phyloP scores from a whole-genome alignment of 345 rosid species.

The Pugionium cornutum region DNA sequence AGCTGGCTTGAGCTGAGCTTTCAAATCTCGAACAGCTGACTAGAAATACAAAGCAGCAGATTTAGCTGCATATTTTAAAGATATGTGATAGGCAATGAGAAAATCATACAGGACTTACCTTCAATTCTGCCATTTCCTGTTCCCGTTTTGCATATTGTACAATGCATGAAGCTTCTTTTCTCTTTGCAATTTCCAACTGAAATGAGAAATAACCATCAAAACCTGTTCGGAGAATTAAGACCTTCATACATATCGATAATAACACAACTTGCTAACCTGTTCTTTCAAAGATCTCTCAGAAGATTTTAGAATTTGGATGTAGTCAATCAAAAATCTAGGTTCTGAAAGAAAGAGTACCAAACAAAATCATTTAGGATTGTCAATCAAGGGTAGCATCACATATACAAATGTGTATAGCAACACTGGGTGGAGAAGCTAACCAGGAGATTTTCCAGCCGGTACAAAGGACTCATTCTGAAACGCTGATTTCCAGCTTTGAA shows the following conservation, averaged over 20 bases:
- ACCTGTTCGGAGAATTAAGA: conserved; percentile 12
- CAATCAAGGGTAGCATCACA: neutral
- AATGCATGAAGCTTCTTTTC: conserved; percentile 97
- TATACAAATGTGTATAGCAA: conserved; percentile 20
- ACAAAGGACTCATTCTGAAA: conserved; percentile 71
- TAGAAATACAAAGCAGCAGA: conserved; percentile 37
- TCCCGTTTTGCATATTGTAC: conserved; percentile 93
- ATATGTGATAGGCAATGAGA: conserved; percentile 4
- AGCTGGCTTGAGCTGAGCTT: conserved; percentile 91
- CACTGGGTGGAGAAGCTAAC: conserved; percentile 47
- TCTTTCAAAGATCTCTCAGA: conserved; percentile 83
- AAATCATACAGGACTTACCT: conserved; percentile 44
- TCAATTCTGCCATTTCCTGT: conserved; percentile 91
- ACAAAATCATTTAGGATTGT: conserved; percentile 8
- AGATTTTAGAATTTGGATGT: conserved; percentile 75
- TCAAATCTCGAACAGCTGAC: conserved; percentile 93
- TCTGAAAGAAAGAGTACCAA: conserved; percentile 51
- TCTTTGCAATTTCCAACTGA: conserved; percentile 89
- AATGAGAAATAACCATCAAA: conserved; percentile 34
- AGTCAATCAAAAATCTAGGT: conserved; percentile 65
- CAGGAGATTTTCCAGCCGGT: conserved; percentile 67
- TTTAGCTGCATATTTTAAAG: too few relatives aligned
- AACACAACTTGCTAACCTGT: conserved; percentile 53
- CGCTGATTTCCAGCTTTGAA: conserved; percentile 79
- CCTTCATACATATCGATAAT: conserved; percentile 6